Conservation (phyloP, 257 asterid genomes). For the Mitragyna speciosa region DNA sequence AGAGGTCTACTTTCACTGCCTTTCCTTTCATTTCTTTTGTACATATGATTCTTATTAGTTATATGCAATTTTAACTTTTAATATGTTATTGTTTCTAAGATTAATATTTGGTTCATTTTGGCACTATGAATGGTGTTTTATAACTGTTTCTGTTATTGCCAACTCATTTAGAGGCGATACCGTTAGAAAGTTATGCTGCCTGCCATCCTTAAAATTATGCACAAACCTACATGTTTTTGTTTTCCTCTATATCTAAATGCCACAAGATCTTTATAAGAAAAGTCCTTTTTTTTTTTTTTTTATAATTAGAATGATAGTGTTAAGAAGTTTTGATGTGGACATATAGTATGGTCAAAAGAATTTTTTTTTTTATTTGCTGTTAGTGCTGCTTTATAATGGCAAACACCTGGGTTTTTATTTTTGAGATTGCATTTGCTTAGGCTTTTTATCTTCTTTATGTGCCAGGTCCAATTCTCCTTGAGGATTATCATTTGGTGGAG, state of each 20-base stretch:
- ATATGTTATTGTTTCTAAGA: not conserved
- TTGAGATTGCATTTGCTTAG: not conserved
- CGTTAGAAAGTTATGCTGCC: not conserved
- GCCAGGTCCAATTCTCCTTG: constrained; percentile 89
- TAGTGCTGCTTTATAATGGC: not conserved
- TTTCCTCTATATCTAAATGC: not conserved
- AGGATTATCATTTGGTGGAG: constrained; percentile 92
- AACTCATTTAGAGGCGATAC: not conserved
- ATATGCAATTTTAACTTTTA: not conserved
- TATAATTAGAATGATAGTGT: not conserved
- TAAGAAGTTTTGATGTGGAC: not conserved
- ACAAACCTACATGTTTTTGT: not conserved
- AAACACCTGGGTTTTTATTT: not conserved
- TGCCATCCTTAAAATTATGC: not conserved
- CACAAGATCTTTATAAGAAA: not conserved
- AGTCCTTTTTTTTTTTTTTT: not conserved
- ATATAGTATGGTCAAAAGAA: too few species aligned
- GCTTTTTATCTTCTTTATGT: not conserved
- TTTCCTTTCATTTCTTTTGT: not conserved
- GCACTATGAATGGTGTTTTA: not conserved
- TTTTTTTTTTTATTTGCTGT: not conserved
- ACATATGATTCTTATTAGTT: too few species aligned
- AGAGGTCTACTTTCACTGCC: constrained; percentile 47
- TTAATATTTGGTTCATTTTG: not conserved
- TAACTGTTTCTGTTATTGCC: not conserved